Evolutionary conservation across 306 rosid species (phyloP).

Genomic region (Leucaena leucocephala): DNA sequence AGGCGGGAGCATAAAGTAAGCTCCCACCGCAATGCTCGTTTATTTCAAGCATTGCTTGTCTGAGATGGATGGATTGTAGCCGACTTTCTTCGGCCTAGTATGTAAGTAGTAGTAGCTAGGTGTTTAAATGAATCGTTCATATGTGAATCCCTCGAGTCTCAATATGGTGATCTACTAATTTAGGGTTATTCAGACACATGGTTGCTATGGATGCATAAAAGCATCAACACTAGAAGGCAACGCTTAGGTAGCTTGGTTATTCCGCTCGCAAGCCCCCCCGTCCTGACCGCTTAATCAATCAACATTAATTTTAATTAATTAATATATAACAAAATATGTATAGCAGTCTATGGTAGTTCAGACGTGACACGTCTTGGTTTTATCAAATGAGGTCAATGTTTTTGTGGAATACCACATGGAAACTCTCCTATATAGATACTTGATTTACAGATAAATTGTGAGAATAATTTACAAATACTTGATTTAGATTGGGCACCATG

Average conservation of each 20-base stretch:
- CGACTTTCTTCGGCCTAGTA: neutral
- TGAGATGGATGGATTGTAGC: neutral
- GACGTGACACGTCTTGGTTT: too few species aligned
- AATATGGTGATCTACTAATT: neutral
- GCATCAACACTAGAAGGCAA: neutral
- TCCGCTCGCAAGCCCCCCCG: neutral
- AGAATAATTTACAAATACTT: too few species aligned
- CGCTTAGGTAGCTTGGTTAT: neutral
- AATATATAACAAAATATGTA: too few species aligned
- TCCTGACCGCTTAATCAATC: neutral
- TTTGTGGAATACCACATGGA: too few species aligned
- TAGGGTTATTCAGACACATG: neutral
- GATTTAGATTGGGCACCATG: too few species aligned
- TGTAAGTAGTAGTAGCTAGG: neutral
- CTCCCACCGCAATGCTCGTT: conserved; percentile 34
- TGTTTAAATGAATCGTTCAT: neutral
- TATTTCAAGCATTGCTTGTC: conserved; percentile 7
- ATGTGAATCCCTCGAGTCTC: neutral
- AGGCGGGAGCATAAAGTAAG: conserved; percentile 28
- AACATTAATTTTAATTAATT: too few species aligned
- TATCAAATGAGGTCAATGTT: too few species aligned
- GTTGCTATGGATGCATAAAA: neutral
- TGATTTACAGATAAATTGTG: too few species aligned
- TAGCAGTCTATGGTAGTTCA: too few species aligned
- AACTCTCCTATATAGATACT: too few species aligned